Evolutionary conservation across 1,139 yeast genomes (phyloP), one percentile per base, ranked within the genome.

Genomic region (Hyphopichia burtonii): DNA sequence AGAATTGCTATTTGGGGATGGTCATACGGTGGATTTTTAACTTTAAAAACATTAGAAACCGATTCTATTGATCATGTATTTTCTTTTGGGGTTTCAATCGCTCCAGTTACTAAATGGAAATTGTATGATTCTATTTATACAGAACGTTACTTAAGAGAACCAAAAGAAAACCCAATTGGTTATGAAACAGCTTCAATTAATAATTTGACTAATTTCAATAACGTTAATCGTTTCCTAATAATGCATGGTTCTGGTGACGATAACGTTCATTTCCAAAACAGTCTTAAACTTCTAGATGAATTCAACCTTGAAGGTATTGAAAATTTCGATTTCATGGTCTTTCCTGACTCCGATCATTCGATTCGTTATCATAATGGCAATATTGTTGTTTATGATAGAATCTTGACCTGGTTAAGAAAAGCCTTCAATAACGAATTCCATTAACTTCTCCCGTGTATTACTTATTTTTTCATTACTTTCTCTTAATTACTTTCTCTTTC

Each of bases 211-310:
- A 58, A 68, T 56, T 69, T 83, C 61, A 52, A 67, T 53, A 58
- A 71, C 51, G 79, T 73, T n/a, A 71, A 68, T 40, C 70, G 88
- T 53, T 85, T 86, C 54, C 66, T 86, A 45, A 59, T 86, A 40
- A 83, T 85, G 72, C 94, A 86, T 59, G 94, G 94, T 9, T 78
- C 87, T 1, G 93, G 91, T 16, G 94, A 86, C 60, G 94, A 86
- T 58, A 86, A 86, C 49, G 94, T 86, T 33, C 94, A 86, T 60
- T 76, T 84, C 57, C 94, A 86, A 57, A 83, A 86, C 61, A 69
- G 85, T 18, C 71, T 83, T 48, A 81, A 80, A 56, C 66, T 86
- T 18, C 57, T 86, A 41, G 93, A 86, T 56, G 68, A 74, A 46
- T 71, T 85, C 47, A 78, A 85, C 54, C 54, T 82, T 41, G 75